Evolutionary conservation across 140 eudicot genomes (phyloP).

Genomic region (Senecio squalidus): DNA sequence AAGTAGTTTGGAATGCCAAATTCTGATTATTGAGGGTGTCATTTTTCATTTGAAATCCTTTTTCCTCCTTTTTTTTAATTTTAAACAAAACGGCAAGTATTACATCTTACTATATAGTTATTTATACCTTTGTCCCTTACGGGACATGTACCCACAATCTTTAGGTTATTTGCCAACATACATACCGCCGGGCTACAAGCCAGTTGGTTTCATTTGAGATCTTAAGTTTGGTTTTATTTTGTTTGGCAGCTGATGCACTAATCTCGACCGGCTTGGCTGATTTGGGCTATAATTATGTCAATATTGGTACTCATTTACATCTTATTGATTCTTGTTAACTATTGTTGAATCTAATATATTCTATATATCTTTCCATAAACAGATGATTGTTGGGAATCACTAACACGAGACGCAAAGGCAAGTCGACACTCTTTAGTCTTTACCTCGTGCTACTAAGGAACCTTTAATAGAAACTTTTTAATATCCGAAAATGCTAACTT

Average conservation of each 20-base stretch:
- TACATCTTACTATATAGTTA: too few species aligned
- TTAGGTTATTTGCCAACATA: too few species aligned
- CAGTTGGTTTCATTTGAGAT: not conserved
- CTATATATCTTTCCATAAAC: slow-evolving; percentile 9
- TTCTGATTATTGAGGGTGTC: too few species aligned
- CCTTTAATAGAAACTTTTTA: not conserved
- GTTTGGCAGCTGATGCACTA: slow-evolving; percentile 92
- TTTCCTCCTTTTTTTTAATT: too few species aligned
- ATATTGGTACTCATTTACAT: slow-evolving; percentile 50
- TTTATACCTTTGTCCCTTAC: too few species aligned
- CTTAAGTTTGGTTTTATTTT: not conserved
- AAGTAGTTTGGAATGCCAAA: too few species aligned
- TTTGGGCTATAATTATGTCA: slow-evolving; percentile 65
- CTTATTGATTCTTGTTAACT: slow-evolving; percentile 7
- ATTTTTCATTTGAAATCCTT: too few species aligned
- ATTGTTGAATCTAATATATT: slow-evolving; percentile 1
- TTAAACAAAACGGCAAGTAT: too few species aligned
- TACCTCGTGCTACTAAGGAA: slow-evolving; percentile 4
- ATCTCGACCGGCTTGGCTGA: slow-evolving; percentile 78
- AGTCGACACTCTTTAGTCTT: slow-evolving; percentile 1
- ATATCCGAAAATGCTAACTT: not conserved
- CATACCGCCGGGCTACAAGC: too few species aligned
- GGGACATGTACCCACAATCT: too few species aligned
- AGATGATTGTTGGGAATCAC: slow-evolving; percentile 92
- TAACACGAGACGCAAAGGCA: slow-evolving; percentile 47